Percentiles rank a stretch among this genome's conserved stretches.
These are phyloP conservation scores for Diphasiastrum complanatum DNA, from an alignment of 83 land plant genomes.

Conservation along the genomic window DNA sequence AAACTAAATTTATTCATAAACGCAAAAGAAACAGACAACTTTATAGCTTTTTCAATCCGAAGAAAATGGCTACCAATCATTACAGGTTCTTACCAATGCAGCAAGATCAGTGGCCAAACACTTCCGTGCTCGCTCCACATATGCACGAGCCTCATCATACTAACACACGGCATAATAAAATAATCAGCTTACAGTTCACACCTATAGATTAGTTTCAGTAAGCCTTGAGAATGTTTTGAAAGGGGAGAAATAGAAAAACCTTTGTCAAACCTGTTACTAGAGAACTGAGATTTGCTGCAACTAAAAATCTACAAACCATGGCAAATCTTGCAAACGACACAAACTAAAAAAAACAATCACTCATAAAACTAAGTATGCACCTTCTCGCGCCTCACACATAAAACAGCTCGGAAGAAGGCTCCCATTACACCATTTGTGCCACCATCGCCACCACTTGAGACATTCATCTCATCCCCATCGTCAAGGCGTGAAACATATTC, in stretches of 20 bases:
- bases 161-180: slow-evolving; percentile 6
- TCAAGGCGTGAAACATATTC: slow-evolving; percentile 85
- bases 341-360: too few relatives aligned
- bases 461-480: slow-evolving; percentile 86
- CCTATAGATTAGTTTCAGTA: not conserved
- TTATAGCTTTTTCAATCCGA: too few relatives aligned
- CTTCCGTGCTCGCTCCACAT: slow-evolving; percentile 87
- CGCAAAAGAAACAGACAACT: not conserved
- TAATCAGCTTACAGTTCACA: not conserved
- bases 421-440: slow-evolving; percentile 61
- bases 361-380: slow-evolving; percentile 18
- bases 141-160: slow-evolving; percentile 90
- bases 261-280: slow-evolving; percentile 4
- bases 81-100: slow-evolving; percentile 63
- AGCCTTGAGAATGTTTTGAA: not conserved
- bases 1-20: too few relatives aligned
- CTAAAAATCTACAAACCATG: too few relatives aligned
- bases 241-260: not conserved
- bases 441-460: slow-evolving; percentile 70
- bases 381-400: slow-evolving; percentile 71
- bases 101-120: slow-evolving; percentile 97
- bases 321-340: too few relatives aligned
- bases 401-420: slow-evolving; percentile 91
- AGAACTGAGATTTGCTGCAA: slow-evolving; percentile 8
- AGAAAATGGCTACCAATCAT: too few relatives aligned